phyloP scores from a whole-genome alignment of 2,329 filamentous ascomycete species.

The Dactylellina leptospora region DNA sequence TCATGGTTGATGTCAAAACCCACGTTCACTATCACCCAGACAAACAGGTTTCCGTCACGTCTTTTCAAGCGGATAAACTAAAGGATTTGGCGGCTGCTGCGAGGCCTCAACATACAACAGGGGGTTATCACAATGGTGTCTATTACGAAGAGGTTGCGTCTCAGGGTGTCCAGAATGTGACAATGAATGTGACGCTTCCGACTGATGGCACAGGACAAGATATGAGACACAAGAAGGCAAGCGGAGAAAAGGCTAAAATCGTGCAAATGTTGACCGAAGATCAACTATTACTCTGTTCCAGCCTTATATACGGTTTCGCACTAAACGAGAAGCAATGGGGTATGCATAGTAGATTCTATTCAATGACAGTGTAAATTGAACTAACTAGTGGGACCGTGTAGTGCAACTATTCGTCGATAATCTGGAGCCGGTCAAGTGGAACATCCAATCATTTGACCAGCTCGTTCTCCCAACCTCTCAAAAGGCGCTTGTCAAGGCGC shows the following conservation, averaged over 20 bases:
- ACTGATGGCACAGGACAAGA: slow-evolving; percentile 52
- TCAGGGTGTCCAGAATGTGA: slow-evolving; percentile 34
- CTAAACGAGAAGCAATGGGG: slow-evolving; percentile 88
- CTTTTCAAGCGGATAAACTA: slow-evolving; percentile 31
- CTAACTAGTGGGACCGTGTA: too few relatives aligned
- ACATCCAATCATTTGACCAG: slow-evolving; percentile 58
- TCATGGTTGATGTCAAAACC: slow-evolving; percentile 60
- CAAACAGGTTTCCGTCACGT: slow-evolving; percentile 19
- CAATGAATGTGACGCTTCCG: slow-evolving; percentile 55
- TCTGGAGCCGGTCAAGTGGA: slow-evolving; percentile 75
- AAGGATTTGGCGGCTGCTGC: slow-evolving; percentile 9
- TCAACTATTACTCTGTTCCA: slow-evolving; percentile 82
- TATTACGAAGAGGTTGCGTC: slow-evolving; percentile 42
- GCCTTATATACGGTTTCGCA: slow-evolving; percentile 84
- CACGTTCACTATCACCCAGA: slow-evolving; percentile 56
- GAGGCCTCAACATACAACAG: slow-evolving; percentile 17
- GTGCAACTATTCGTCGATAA: slow-evolving; percentile 83
- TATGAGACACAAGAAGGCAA: slow-evolving; percentile 42
- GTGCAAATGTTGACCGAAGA: slow-evolving; percentile 69
- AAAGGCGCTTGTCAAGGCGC: slow-evolving; percentile 61
- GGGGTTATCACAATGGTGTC: slow-evolving; percentile 39
- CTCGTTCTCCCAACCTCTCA: slow-evolving; percentile 58
- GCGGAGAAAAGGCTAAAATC: slow-evolving; percentile 34
- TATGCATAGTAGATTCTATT: too few relatives aligned
- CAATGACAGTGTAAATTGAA: too few relatives aligned